Base-by-base conservation (phyloP, 169 alveolate genomes). In the Cryptosporidium canis region DNA sequence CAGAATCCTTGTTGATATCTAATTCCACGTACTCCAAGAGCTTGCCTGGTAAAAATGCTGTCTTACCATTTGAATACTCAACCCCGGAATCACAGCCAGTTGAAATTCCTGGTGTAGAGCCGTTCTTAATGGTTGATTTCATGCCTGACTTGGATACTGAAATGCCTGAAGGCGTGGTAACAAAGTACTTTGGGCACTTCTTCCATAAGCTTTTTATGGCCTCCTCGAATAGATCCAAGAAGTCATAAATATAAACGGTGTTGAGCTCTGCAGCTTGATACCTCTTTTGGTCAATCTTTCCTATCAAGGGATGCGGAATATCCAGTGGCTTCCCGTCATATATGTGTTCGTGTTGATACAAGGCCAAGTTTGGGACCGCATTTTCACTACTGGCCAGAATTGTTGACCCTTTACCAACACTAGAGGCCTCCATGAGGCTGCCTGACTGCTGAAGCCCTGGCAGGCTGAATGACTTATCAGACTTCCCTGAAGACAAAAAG, bases 171-270 rank as follows among this genome's bases (percentile, higher is more conserved):
- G 84, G 84, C n/a, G 84, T 67, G 3, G 83, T 68, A 9, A 58
- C 90, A 24, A 84, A 85, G 83, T 85, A 90, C 37, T 85, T 85
- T 31, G 93, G 93, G 39, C 93, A 90, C 31, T 43, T 51, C 35
- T 58, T 65, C 94, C 94, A 92, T 27, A 63, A 77, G 31, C 85
- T 72, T 61, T 53, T 66, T 44, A 92, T 64, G 44, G 93, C 93
- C 14, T 77, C 90, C 56, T 90, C 93, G 39, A 92, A 45, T 29
- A 92, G 71, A 27, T 87, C 93, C 83, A 64, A 55, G 70, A 92
- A 92, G 39, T 92, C 94, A 55, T 90, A 92, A 14, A 90, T 85
- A 51, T 92, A 92, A 12, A 85, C 91, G 43, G 92, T 83, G 61
- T 85, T 66, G 41, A 91, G 43, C 18, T 63, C 83, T 37, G 92